Evolutionary conservation across 139 green algal genomes (phyloP), one percentile per base, ranked within the genome.

Genomic region (Trebouxia sp.): DNA sequence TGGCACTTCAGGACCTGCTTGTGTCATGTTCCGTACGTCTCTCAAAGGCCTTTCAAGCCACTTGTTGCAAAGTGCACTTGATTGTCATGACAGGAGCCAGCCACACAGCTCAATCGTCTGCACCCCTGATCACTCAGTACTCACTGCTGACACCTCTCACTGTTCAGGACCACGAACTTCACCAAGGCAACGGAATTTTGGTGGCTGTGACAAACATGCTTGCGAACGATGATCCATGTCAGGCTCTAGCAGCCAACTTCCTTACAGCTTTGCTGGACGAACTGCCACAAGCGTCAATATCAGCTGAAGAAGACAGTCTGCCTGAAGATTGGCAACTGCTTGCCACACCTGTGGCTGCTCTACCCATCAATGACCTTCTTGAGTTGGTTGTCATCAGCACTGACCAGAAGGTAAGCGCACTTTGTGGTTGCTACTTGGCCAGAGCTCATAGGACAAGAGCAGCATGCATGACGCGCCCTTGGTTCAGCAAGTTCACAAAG

Each of bases 201-300:
- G 20, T 72, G 15, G 12, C 42, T 24, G 9, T 72, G 32, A 17
- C 43, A 35, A 32, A 43, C 1, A 43, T 72, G 35, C 62, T 72
- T 4, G n/a, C 26, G 14, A 17, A n/a, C 28, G 32, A 72, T n/a
- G 15, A 12, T 10, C 15, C 62, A 42, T 30, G 14, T 26, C 62
- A 72, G 28, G 32, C 14, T n/a, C 62, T 72, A 45, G 62, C 62
- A 43, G 62, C 62, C 42, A 35, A 72, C 62, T n/a, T 72, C 14
- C 14, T 72, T 5, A 12, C n/a, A 72, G 62, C 62, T 14, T 17
- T 53, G 14, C 15, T 53, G 47, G 47, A 14, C 15, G 47, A 53
- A 14, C 4, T 53, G 1, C 47, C 47, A n/a, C 47, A 5, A 53
- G 20, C 47, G 43, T 72, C 8, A 8, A 28, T 32, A 45, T 32